phyloP scores from a whole-genome alignment of 140 eudicot genomes.

The Erigeron philadelphicus region DNA sequence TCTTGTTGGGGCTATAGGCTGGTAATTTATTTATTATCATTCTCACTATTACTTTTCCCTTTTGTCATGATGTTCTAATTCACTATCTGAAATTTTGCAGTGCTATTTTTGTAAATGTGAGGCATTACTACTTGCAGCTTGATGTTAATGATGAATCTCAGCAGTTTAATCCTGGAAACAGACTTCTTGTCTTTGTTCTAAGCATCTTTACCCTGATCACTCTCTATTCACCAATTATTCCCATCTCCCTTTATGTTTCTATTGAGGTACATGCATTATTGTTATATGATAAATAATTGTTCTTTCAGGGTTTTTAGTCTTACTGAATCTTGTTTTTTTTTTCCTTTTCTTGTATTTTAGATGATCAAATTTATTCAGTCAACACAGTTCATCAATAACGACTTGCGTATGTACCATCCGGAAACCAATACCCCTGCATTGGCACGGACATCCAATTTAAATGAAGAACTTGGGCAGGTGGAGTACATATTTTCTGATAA shows the following conservation, averaged over 20 bases:
- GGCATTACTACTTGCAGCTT: conserved; percentile 63
- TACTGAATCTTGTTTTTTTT: conserved; percentile 2
- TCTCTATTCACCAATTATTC: conserved; percentile 89
- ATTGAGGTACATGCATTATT: conserved; percentile 58
- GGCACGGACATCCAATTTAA: conserved; percentile 91
- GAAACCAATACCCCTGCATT: conserved; percentile 88
- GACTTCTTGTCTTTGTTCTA: conserved; percentile 67
- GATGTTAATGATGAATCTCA: conserved; percentile 33
- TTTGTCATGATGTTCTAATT: conserved; percentile 9
- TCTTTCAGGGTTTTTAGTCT: conserved; percentile 5
- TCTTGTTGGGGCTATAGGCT: conserved; percentile 88
- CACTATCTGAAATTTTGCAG: conserved; percentile 37
- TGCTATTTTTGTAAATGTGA: conserved; percentile 59
- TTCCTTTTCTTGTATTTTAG: conserved; percentile 34
- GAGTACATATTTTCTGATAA: conserved; percentile 91
- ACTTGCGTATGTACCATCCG: conserved; percentile 78
- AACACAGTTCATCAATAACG: conserved; percentile 78
- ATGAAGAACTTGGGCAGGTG: conserved; percentile 99
- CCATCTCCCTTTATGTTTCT: conserved; percentile 94
- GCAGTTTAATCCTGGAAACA: conserved; percentile 69
- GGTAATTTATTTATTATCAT: conserved; percentile 35
- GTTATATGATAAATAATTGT: neutral
- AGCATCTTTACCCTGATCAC: conserved; percentile 87
- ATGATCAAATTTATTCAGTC: conserved; percentile 91
- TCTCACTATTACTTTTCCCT: neutral